Conservation (phyloP, 2,329 filamentous ascomycete genomes). For the Calonectria fujianensis region DNA sequence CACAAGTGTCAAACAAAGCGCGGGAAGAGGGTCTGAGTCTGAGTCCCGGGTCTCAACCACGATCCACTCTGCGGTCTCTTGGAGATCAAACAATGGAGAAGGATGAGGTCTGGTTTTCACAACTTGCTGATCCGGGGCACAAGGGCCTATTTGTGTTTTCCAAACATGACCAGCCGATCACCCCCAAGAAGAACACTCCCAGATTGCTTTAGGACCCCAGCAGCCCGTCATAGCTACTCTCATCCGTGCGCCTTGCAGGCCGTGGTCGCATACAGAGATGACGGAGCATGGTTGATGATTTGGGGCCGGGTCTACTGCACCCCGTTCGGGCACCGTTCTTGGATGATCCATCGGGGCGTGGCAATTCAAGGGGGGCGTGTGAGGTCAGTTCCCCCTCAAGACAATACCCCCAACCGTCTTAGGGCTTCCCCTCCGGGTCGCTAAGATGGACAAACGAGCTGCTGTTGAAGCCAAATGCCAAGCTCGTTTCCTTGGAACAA, state of each 20-base stretch:
- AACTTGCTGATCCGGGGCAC: constrained; percentile 29
- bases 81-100: constrained; percentile 36
- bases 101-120: constrained; percentile 22
- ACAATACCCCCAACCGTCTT: constrained; percentile 15
- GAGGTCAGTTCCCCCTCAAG: constrained; percentile 1
- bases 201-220: neutral
- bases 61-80: constrained; percentile 18
- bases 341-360: constrained; percentile 10
- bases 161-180: constrained; percentile 3
- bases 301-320: constrained; percentile 12
- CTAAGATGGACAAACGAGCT: constrained; percentile 21
- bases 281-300: constrained; percentile 16
- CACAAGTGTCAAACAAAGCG: constrained; percentile 30
- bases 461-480: constrained; percentile 2
- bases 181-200: constrained; percentile 2
- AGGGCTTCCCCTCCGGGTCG: neutral
- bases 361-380: neutral
- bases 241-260: constrained; percentile 29
- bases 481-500: constrained; percentile 26
- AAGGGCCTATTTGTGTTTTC: constrained; percentile 33
- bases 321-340: constrained; percentile 11
- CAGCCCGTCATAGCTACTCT: constrained; percentile 6
- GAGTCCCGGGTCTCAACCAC: constrained; percentile 22
- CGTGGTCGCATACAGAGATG: neutral
- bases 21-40: constrained; percentile 36